Evolutionary conservation across 2,329 filamentous ascomycete species (phyloP).

Genomic region (Helicocarpus griseus): DNA sequence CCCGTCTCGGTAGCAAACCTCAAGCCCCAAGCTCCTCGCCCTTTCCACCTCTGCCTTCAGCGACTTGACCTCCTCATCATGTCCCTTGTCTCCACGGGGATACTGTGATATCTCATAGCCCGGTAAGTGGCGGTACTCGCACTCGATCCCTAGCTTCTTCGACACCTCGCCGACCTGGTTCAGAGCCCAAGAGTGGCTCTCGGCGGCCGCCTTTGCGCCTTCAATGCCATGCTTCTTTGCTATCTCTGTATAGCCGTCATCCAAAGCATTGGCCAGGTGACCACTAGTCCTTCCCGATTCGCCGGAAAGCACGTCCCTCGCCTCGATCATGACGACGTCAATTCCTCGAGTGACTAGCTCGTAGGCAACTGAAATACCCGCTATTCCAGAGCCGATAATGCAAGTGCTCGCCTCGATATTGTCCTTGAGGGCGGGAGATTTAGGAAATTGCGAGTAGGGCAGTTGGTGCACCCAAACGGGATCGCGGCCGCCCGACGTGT

Average conservation of each 20-base stretch:
- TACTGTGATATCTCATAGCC: slow-evolving; percentile 45
- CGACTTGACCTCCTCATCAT: slow-evolving; percentile 37
- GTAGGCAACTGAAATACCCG: slow-evolving; percentile 44
- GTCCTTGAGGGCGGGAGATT: slow-evolving; percentile 33
- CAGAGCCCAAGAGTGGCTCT: slow-evolving; percentile 47
- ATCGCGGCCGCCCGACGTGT: slow-evolving; percentile 43
- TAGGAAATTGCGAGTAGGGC: slow-evolving; percentile 36
- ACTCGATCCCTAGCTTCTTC: slow-evolving; percentile 43
- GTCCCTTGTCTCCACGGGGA: slow-evolving; percentile 30
- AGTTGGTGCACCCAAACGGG: slow-evolving; percentile 46
- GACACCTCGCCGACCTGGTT: slow-evolving; percentile 43
- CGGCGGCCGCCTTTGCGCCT: slow-evolving; percentile 41
- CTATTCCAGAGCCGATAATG: slow-evolving; percentile 45
- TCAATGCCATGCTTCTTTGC: slow-evolving; percentile 43
- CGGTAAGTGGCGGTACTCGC: slow-evolving; percentile 44
- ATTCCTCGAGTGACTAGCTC: slow-evolving; percentile 44
- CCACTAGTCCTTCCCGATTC: slow-evolving; percentile 45
- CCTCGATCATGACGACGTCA: slow-evolving; percentile 44
- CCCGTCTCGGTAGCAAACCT: slow-evolving; percentile 30
- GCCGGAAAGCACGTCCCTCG: slow-evolving; percentile 44
- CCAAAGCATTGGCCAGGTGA: slow-evolving; percentile 45
- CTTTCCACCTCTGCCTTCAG: slow-evolving; percentile 39
- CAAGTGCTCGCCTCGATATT: slow-evolving; percentile 42
- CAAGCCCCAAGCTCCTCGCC: slow-evolving; percentile 36
- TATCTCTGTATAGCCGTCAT: slow-evolving; percentile 45